Base-by-base conservation (phyloP, 345 rosid species). In the Boechera divaricarpa region DNA sequence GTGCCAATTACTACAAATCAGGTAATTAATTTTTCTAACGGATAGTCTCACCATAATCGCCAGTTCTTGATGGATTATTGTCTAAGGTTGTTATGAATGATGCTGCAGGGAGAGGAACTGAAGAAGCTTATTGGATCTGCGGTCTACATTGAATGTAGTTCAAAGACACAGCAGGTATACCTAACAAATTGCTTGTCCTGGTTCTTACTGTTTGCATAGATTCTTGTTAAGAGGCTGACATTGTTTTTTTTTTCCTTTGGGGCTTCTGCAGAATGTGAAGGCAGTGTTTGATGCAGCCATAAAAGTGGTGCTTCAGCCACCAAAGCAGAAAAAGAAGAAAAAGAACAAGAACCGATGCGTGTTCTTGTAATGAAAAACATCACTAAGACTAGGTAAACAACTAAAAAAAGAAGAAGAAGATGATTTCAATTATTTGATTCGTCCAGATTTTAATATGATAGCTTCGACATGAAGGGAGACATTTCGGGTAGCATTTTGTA, bases 121-220 rank as follows among this genome's bases (percentile, higher is more conserved):
- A 90, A 75, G 89, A 94, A 90, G 81, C 85, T 84, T 81, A 94
- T 94, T 60, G 90, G 89, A 59, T 85, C 98, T 60, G 93, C 98
- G 42, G 86, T 88, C 52, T 94, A 94, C 80, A 81, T 94, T 51
- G 98, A 94, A 72, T 92, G 98, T 77, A 94, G 97, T 83, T 88
- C 97, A 18, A 94, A 94, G 80, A 86, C 98, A 26, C 98, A 90
- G 78, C 91, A 91, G 94, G 98, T 91, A 73, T 63, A 26, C 59
- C 57, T 38, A 31, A 64, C 44, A 39, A 26, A 55, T 35, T 2
- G 10, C 45, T 21, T 61, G 2, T 57, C 29, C 47, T 28, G 12
- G 36, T 42, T 67, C 44, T 38, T 51, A 49, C 36, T 45, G 36
- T 62, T 69, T 54, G 62, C 41, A 10, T 61, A n/a, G 51, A 26